Evolutionary conservation across 2,329 filamentous ascomycete genomes (phyloP), one percentile per base, ranked within the genome.

Genomic region (Neofusicoccum laricinum): DNA sequence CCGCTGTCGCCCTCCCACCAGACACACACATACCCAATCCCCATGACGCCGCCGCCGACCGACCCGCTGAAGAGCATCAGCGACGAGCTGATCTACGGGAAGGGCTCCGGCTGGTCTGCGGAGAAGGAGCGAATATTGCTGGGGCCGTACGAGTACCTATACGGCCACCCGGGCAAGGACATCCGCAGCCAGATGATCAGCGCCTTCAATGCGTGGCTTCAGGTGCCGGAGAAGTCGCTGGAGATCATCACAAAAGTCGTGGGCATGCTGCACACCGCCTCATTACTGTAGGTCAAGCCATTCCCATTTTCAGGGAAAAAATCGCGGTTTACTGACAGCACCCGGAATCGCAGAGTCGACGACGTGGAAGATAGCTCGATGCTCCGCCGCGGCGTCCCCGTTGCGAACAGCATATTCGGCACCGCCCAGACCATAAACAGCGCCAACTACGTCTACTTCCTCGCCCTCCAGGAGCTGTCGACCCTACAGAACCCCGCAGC

Each of bases 401-500:
- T 94, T 19, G 90, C 92, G 2, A 91, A 96, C 78, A 86, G 82
- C 75, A 92, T 96, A 70, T 96, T 93, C 72, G 92, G 92, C 67
- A 88, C 90, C 3, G 88, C 92, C 5, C 92, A 96, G 77, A 95
- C 92, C 48, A 95, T 96, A 78, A 96, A 96, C 78, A 90, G 88
- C 57, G 91, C 92, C 68, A 96, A 96, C 78, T 96, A 96, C 78
- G 86, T 94, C 65, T 96, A 95, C 81, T 95, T 96, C 75, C 82
- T 84, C 69, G 92, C 91, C 0, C 82, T 95, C 55, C 86, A 90
- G 69, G 90, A 94, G 76, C 80, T 96, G 10, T 83, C 88, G 68
- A 87, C 85, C 69, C 85, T 96, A 64, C 81, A 84, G 66, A 92
- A 91, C 73, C 86, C 87, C 4, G 25, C 43, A 1, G 81, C 83